A percentile compares a stretch with the other conserved stretches of the same genome.
Evolutionary conservation across 768 basidiomycete species (phyloP).

Genomic region (Cubamyces lactineus): DNA sequence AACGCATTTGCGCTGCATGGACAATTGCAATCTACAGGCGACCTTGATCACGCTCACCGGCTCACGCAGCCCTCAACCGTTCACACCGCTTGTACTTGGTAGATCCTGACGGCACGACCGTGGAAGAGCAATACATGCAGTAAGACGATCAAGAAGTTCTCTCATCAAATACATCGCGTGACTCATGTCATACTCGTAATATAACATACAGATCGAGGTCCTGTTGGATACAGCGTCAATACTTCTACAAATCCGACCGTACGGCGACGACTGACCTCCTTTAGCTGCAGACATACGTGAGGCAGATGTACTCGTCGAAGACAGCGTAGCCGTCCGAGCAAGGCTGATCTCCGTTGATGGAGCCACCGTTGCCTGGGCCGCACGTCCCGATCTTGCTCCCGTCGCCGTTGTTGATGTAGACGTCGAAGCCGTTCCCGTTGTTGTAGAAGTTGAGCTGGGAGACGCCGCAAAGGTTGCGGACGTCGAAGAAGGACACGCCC

Average conservation of each 20-base stretch:
- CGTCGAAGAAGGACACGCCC: background rate
- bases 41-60: no score
- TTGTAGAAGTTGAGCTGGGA: slow-evolving; percentile 7
- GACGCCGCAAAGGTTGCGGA: background rate
- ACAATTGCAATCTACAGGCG: no score
- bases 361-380: background rate
- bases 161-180: no score
- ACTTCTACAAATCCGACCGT: no score
- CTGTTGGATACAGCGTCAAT: no score
- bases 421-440: slow-evolving; percentile 3
- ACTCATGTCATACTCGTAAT: no score
- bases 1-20: background rate
- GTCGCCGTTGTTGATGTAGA: background rate
- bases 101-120: background rate
- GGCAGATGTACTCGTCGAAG: background rate
- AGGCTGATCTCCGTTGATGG: background rate
- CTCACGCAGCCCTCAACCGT: no score
- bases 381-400: background rate
- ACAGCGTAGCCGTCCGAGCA: slow-evolving; percentile 3
- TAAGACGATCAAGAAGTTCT: no score
- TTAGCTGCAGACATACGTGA: background rate
- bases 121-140: no score
- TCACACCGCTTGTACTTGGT: no score
- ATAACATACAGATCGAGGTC: no score
- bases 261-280: background rate